Evolutionary conservation across 148 eudicot species (phyloP).

Genomic region (Arctostaphylos glauca): DNA sequence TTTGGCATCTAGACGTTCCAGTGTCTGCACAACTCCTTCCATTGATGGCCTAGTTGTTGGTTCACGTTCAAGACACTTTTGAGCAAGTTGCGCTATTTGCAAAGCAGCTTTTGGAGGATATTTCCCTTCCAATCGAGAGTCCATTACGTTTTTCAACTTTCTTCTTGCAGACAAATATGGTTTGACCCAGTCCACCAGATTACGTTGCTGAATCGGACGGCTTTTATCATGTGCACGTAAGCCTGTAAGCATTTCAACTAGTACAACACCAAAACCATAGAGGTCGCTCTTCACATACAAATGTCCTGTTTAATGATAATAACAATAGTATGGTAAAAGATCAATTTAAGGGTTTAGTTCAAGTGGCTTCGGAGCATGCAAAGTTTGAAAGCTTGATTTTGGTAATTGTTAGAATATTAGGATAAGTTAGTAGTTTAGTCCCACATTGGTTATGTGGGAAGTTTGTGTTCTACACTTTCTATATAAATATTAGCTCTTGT

Average conservation of each 20-base stretch:
- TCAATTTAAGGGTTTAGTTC: too few relatives aligned
- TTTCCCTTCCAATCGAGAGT: conserved; percentile 57
- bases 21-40: conserved; percentile 63
- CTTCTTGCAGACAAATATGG: conserved; percentile 40
- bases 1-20: conserved; percentile 39
- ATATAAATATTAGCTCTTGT: too few relatives aligned
- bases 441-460: too few relatives aligned
- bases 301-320: conserved; percentile 55
- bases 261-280: too few relatives aligned
- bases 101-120: conserved; percentile 67
- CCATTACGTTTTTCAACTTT: conserved; percentile 66
- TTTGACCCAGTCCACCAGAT: conserved; percentile 21
- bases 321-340: neutral
- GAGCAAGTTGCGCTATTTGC: conserved; percentile 63
- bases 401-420: neutral
- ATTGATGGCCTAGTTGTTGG: conserved; percentile 68
- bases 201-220: conserved; percentile 12
- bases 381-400: conserved; percentile 9
- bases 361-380: neutral
- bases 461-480: too few relatives aligned
- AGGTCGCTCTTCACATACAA: too few relatives aligned
- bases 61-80: conserved; percentile 55
- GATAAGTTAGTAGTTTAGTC: too few relatives aligned
- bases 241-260: conserved; percentile 54
- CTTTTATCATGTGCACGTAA: conserved; percentile 20